A percentile compares a stretch with the other conserved stretches of the same genome.
These are phyloP conservation scores for Trametes cubensis DNA, from an alignment of 768 basidiomycete species.

Conservation along the genomic window DNA sequence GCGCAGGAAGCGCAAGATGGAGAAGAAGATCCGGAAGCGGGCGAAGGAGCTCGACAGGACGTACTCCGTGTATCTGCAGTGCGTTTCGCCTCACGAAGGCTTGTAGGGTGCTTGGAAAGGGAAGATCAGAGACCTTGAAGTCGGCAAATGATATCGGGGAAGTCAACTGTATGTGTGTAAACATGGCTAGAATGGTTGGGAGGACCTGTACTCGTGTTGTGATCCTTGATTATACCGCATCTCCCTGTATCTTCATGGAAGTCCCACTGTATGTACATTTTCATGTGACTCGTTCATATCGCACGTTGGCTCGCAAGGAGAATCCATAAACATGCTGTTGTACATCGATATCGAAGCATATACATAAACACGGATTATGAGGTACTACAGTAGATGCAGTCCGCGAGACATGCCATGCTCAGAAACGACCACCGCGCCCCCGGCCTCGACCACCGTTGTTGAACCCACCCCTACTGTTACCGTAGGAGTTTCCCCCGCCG, in stretches of 20 bases:
- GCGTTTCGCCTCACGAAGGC: conserved; percentile 39
- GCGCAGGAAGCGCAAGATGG: conserved; percentile 61
- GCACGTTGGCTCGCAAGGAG: no score
- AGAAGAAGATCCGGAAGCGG: conserved; percentile 63
- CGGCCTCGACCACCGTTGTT: conserved; percentile 51
- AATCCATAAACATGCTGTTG: conserved; percentile 1
- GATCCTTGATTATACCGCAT: conserved; percentile 1
- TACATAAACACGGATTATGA: conserved; percentile 19
- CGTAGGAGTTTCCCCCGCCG: conserved; percentile 17
- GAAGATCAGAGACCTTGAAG: not conserved
- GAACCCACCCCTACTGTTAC: conserved; percentile 28
- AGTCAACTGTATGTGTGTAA: not conserved
- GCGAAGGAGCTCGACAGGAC: conserved; percentile 62
- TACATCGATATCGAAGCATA: not conserved
- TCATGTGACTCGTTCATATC: not conserved
- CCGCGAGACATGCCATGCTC: conserved; percentile 22
- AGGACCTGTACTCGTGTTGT: not conserved
- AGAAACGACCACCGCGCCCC: conserved; percentile 52
- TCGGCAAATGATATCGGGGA: not conserved
- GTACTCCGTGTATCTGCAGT: conserved; percentile 64
- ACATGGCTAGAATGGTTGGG: not conserved
- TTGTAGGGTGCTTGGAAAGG: not conserved
- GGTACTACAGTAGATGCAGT: conserved; percentile 22
- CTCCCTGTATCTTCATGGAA: not conserved
- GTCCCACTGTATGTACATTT: not conserved